Base-by-base conservation (phyloP, 2,329 filamentous ascomycete genomes). In the Nigrograna mackinnonii region DNA sequence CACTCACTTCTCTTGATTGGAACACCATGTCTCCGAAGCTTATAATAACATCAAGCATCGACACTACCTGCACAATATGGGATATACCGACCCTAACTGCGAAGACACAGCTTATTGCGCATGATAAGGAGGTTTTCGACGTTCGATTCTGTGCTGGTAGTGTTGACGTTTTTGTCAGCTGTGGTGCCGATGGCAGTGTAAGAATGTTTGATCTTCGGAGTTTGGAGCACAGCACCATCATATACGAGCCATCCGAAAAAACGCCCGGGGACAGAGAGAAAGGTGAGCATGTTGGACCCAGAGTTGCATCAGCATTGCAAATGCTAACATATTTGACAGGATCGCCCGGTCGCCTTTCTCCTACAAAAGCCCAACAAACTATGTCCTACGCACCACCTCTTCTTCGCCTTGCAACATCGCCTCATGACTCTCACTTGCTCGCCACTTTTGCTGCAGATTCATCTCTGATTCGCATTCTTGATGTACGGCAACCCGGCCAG, bases 41-140 rank as follows among this genome's bases (percentile, higher is more conserved):
- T 40, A 99, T 99, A 64, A 99, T 99, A 61, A 99, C 94, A 1
- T 96, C 91, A 3, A 97, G 91, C 67, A 99, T 99, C 62, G 94
- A 99, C 65, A 99, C 94, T 1, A 99, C 94, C 5, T 99, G 94
- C 72, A 99, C 94, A 4, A 99, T 99, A 54, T 99, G 94, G 94
- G 94, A 99, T 67, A 99, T 99, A 42, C 94, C 94, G 3, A 96
- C 94, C 1, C 77, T 99, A 49, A 99, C 94, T 1, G 94, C 94
- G 39, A 99, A 99, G 73, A 99, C 94, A 2, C 94, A 99, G 68
- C 77, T 99, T 34, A 99, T 99, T 70, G 94, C 94, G 16, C 94
- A 99, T 68, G 94, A 99, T 73, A 97, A 97, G 70, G 94, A 99
- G 70, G 94, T 99, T 5, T 99, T 96, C 62, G 94, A 99, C 66